Percentiles rank a stretch among this genome's conserved stretches.
These are phyloP conservation scores for Termitomyces sp. DNA, from an alignment of 768 basidiomycete genomes.

Conservation along the genomic window DNA sequence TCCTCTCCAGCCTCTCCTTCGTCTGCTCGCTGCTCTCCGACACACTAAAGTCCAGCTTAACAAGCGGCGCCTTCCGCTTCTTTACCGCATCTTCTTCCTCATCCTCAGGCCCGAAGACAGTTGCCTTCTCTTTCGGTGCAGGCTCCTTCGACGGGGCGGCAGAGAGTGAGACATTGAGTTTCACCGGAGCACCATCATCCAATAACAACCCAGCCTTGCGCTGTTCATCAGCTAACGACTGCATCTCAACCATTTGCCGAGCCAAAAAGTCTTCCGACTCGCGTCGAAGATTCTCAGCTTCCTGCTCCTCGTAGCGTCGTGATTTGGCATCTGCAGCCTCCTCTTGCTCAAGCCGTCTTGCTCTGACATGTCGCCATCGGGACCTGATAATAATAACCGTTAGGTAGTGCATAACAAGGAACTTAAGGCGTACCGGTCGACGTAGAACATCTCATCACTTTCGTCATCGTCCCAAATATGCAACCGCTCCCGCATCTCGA, in stretches of 20 bases:
- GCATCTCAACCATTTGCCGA: conserved; percentile 94
- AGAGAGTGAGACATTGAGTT: conserved; percentile 73
- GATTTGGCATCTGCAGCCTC: conserved; percentile 83
- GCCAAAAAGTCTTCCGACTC: conserved; percentile 95
- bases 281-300: conserved; percentile 79
- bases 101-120: conserved; percentile 75
- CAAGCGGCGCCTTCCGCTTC: conserved; percentile 82
- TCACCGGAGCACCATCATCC: conserved; percentile 89
- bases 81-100: conserved; percentile 85
- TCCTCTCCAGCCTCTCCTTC: conserved; percentile 75
- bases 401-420: not conserved
- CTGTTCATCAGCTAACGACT: conserved; percentile 85
- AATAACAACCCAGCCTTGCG: conserved; percentile 86
- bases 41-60: conserved; percentile 86
- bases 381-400: conserved; percentile 41
- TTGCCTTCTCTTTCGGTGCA: conserved; percentile 47
- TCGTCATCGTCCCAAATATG: conserved; percentile 93
- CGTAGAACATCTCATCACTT: conserved; percentile 89
- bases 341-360: conserved; percentile 69
- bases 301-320: conserved; percentile 76
- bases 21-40: conserved; percentile 78
- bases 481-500: conserved; percentile 76
- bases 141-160: conserved; percentile 39
- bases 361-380: conserved; percentile 82
- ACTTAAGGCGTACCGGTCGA: conserved; percentile 65